Evolutionary conservation across 2,329 filamentous ascomycete genomes (phyloP).

Genomic region (Ophiosphaerella korrae): DNA sequence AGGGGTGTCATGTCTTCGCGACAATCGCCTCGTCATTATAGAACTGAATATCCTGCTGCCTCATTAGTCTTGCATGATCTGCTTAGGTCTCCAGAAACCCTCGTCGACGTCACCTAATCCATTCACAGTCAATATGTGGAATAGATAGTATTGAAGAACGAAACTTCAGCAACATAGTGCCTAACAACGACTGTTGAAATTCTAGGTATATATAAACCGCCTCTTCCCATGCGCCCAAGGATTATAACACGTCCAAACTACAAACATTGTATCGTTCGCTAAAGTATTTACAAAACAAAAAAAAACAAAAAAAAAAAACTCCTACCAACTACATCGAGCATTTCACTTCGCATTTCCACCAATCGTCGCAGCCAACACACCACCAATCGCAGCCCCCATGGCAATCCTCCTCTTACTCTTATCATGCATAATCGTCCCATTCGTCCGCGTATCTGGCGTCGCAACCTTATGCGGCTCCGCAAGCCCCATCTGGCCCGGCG

Average conservation of each 20-base stretch:
- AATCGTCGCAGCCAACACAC: constrained; percentile 14
- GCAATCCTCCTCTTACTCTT: constrained; percentile 9
- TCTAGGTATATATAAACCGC: no score
- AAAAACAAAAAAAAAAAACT: background rate
- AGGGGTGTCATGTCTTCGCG: no score
- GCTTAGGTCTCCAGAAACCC: no score
- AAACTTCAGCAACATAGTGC: no score
- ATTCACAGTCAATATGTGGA: no score
- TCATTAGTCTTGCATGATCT: no score
- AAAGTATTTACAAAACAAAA: background rate
- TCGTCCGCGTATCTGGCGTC: constrained; percentile 1
- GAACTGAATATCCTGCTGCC: no score
- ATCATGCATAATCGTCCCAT: constrained; percentile 2
- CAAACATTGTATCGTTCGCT: background rate
- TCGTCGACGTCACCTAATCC: no score
- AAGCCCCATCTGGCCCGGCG: constrained; percentile 26
- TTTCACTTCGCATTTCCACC: constrained; percentile 7
- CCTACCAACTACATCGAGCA: background rate
- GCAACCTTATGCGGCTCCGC: constrained; percentile 24
- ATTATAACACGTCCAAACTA: background rate
- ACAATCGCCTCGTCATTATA: no score
- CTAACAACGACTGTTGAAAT: no score
- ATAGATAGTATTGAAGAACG: no score
- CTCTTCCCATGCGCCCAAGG: no score
- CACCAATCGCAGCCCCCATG: constrained; percentile 16